Base-by-base conservation (phyloP, 805 yeast genomes). In the Saturnispora mendoncae region DNA sequence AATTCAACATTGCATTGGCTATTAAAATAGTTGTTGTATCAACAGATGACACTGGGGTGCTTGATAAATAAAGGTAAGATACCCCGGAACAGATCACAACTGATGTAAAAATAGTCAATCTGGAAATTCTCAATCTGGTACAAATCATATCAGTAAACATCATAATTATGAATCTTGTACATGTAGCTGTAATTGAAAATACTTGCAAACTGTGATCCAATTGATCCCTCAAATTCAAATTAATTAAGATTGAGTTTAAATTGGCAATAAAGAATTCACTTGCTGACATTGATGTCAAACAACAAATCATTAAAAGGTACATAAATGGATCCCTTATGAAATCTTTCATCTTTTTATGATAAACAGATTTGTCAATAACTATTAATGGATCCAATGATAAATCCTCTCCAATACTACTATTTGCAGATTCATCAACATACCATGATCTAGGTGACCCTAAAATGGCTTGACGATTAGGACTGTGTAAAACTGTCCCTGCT, bases 181-280 rank as follows among this genome's bases (percentile, higher is more conserved):
- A 38, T 0, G 97, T 85, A 6, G 95, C 84, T 42, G 76, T 68
- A 1, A 75, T 58, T 1, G 85, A 82, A 52, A 56, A 48, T 9
- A 54, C 24, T 42, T 58, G 53, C 24, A 58, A 42, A 26, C 45
- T 45, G 17, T 49, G 38, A 37, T 56, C 61, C 19, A 58, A 37
- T 2, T 50, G 30, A 18, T 39, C 24, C 2, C 48, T 39, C 15
- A 23, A 17, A 14, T 51, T 26, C 13, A 58, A 41, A 36, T 54
- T 55, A 12, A 34, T 46, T 31, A 59, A 45, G n/a, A 61, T 55
- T 5, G 65, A 56, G 40, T 88, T 88, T 69, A 88, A 71, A 55
- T 88, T 85, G 42, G 86, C 82, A 49, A 84, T 75, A 58, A 79
- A 87, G 70, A 87, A 81, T 53, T 88, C 97, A 38, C 85, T 68